phyloP scores from a whole-genome alignment of 192 early-diverging fungal species.

The Haplosporangium gracile region DNA sequence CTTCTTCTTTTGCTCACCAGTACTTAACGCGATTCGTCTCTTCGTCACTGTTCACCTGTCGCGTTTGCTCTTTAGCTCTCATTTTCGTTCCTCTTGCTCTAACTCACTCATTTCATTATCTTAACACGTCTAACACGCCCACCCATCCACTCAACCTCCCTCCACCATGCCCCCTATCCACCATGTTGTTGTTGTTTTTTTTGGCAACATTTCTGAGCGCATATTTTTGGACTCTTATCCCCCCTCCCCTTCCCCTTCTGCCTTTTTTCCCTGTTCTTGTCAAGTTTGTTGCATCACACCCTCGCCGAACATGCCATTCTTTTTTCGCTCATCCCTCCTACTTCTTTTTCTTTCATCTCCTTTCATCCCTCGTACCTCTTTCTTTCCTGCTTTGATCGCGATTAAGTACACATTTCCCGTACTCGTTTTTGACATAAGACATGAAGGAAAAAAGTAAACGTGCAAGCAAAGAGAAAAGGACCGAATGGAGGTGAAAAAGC shows the following conservation, averaged over 20 bases:
- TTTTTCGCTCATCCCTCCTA: neutral
- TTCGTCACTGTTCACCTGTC: neutral
- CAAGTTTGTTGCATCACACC: neutral
- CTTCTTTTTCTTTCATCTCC: neutral
- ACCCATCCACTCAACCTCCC: no score
- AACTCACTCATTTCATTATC: neutral
- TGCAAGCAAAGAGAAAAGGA: no score
- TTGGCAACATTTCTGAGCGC: neutral
- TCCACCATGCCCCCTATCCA: no score
- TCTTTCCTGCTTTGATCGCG: neutral
- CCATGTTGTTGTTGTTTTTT: no score
- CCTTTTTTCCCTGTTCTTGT: neutral
- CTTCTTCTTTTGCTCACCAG: neutral
- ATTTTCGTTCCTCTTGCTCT: neutral
- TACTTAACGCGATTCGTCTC: neutral
- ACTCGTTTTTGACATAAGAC: neutral
- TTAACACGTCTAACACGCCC: neutral
- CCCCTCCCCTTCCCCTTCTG: neutral
- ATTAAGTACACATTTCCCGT: no score
- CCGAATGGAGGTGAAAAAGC: no score
- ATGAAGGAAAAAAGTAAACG: no score
- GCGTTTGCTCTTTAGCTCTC: neutral
- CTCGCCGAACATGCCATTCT: no score
- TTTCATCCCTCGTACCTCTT: no score
- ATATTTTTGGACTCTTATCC: neutral